Conservation (phyloP, 2,329 filamentous ascomycete species). For the Cercospora sojina region DNA sequence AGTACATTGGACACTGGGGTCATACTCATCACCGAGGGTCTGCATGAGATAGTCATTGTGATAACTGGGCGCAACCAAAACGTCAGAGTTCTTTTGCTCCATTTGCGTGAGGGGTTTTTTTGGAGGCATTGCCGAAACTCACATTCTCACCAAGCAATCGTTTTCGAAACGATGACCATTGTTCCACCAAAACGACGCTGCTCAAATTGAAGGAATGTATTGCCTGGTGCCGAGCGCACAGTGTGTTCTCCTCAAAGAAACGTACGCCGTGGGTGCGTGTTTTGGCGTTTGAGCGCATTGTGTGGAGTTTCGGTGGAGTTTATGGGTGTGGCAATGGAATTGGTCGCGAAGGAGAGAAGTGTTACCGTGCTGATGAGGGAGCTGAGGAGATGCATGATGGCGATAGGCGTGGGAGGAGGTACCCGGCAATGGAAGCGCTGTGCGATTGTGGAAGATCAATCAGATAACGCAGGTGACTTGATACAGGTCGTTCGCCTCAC, state of each 20-base stretch:
- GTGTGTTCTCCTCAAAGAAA: background rate
- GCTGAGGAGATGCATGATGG: background rate
- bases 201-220: background rate
- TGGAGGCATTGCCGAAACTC: background rate
- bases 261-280: background rate
- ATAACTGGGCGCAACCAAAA: background rate
- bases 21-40: background rate
- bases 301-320: background rate
- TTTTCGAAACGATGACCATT: background rate
- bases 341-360: background rate
- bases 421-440: background rate
- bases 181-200: background rate
- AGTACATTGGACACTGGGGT: background rate
- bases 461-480: background rate
- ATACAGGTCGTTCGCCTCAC: background rate
- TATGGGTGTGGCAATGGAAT: background rate
- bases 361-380: background rate
- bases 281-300: background rate
- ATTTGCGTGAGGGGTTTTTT: too few species aligned
- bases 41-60: background rate
- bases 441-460: background rate
- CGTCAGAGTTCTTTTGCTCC: background rate
- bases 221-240: background rate
- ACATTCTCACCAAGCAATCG: background rate
- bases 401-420: background rate